Conservation (phyloP, 768 basidiomycete species). For the Floccularia luteovirens region DNA sequence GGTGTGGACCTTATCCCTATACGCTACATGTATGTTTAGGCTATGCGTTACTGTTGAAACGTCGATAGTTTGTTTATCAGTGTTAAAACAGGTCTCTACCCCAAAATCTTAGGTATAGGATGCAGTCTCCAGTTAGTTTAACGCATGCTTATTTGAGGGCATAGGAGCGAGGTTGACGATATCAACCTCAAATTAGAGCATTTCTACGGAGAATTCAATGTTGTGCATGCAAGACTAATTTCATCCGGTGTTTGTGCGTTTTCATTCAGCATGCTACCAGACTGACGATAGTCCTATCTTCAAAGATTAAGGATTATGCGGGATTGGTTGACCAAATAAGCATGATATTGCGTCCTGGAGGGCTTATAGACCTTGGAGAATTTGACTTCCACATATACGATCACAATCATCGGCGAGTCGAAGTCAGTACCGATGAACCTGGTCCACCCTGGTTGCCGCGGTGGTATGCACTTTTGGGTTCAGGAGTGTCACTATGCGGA, state of each 20-base stretch:
- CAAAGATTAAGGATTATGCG: conserved; percentile 53
- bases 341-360: conserved; percentile 50
- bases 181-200: conserved; percentile 71
- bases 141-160: not conserved
- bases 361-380: conserved; percentile 50
- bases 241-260: conserved; percentile 48
- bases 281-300: conserved; percentile 7
- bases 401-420: conserved; percentile 27
- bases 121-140: not conserved
- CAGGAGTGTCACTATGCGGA: not conserved
- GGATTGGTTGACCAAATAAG: conserved; percentile 50
- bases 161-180: conserved; percentile 66
- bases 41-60: not conserved
- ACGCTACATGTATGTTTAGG: conserved; percentile 50
- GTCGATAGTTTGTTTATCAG: not conserved
- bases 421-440: conserved; percentile 27
- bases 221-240: conserved; percentile 55
- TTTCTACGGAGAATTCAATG: conserved; percentile 64
- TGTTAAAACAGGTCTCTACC: not conserved
- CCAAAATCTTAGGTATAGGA: conserved; percentile 3
- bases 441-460: conserved; percentile 43
- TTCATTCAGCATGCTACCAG: not conserved
- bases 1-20: conserved; percentile 79
- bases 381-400: conserved; percentile 54
- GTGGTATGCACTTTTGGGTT: conserved; percentile 1